Evolutionary conservation across 345 rosid species (phyloP).

Genomic region (Anacardium occidentale): DNA sequence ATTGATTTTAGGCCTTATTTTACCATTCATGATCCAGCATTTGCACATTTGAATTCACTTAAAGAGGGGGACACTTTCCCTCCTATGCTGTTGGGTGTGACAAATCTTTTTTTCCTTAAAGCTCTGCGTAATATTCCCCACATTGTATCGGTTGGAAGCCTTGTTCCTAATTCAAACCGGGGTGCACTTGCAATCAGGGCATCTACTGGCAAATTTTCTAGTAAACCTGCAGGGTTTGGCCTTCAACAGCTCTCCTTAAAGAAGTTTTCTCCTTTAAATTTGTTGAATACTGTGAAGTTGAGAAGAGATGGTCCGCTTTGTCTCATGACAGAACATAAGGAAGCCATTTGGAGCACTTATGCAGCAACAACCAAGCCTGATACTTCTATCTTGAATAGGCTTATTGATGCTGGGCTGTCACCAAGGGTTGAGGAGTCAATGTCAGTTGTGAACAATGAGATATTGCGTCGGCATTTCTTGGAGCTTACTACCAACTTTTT

Average conservation of each 20-base stretch:
- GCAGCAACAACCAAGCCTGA: constrained; percentile 86
- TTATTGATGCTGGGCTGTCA: constrained; percentile 89
- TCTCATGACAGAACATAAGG: constrained; percentile 98
- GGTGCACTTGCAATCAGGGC: constrained; percentile 56
- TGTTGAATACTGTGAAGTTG: constrained; percentile 76
- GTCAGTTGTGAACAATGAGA: constrained; percentile 97
- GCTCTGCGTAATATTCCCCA: constrained; percentile 83
- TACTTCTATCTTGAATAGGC: constrained; percentile 90
- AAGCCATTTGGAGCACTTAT: constrained; percentile 92
- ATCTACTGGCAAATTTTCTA: constrained; percentile 62
- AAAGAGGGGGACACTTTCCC: constrained; percentile 82
- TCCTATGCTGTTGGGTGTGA: constrained; percentile 91
- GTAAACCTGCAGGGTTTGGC: constrained; percentile 70
- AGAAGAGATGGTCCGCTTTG: constrained; percentile 95
- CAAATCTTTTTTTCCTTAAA: constrained; percentile 92
- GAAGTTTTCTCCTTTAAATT: constrained; percentile 82
- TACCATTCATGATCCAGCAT: constrained; percentile 92
- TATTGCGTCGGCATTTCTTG: constrained; percentile 90
- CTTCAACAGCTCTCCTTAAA: constrained; percentile 75
- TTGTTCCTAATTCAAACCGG: constrained; percentile 60
- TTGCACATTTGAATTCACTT: constrained; percentile 65
- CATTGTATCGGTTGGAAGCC: constrained; percentile 87
- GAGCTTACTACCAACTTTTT: constrained; percentile 95
- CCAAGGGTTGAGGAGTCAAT: constrained; percentile 97
- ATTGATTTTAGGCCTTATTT: constrained; percentile 98